Base-by-base conservation (phyloP, 169 alveolate species). In the Perkinsus olseni region DNA sequence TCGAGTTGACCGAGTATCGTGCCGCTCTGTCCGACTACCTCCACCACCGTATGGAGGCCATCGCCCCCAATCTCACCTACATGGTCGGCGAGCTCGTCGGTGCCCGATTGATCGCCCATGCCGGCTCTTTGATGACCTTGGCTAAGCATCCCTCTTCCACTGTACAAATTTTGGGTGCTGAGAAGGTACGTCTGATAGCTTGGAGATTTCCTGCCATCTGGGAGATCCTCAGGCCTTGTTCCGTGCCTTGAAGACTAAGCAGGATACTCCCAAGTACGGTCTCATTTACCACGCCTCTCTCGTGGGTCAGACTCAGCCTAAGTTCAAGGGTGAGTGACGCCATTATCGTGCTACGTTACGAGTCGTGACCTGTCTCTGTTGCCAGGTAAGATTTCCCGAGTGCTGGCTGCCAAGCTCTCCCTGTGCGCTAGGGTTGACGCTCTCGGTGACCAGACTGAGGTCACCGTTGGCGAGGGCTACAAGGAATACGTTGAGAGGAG, bases 141-240 rank as follows among this genome's bases (percentile, higher is more conserved):
- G 99, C 99, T 17, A 99, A 99, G 95, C 99, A 98, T 95, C 99
- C 99, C 51, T 99, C 99, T 39, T 98, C 99, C 38, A 99, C 99
- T 17, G 99, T 99, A 48, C 99, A 99, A 96, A 99, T 99, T 91
- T 96, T 99, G 39, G 99, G 99, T 38, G 99, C 99, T 74, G 98
- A 97, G 94, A 38, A 74, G 91, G 48, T 36, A 74, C 21, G 40
- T 74, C 24, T n/a, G 91, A 34, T 38, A 3, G 40, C 40, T 28
- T 4, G 36, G 31, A 74, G 40, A 38, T 0, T 0, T 10, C 39
- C 3, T 21, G 4, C 45, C 28, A 21, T 24, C 8, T 8, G 91
- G 4, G 99, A 93, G 97, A 96, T 3, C 96, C 94, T 93, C 99
- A 99, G 97, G 99, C 99, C 17, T 96, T 99, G 90, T 99, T 99